phyloP scores from a whole-genome alignment of 768 basidiomycete genomes.

The Podaxis carcinomalis region DNA sequence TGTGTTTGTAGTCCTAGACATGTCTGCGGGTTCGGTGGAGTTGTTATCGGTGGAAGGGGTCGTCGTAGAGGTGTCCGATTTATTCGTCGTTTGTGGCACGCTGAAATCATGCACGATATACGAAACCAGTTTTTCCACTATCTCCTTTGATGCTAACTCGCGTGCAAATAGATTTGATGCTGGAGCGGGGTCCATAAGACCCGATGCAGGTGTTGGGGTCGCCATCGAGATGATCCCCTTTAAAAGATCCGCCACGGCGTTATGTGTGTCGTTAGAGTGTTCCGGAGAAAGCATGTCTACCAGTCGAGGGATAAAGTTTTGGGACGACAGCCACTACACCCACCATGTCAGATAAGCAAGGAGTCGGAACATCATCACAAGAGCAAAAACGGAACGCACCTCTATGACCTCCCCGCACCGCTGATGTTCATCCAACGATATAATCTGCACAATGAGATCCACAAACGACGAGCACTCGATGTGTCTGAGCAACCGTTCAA shows the following conservation, averaged over 20 bases:
- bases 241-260: slow-evolving; percentile 84
- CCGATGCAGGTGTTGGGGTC: slow-evolving; percentile 78
- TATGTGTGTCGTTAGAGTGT: slow-evolving; percentile 72
- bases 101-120: slow-evolving; percentile 75
- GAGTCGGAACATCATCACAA: slow-evolving; percentile 13
- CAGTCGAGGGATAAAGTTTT: slow-evolving; percentile 78
- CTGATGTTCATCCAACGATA: slow-evolving; percentile 84
- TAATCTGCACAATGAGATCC: slow-evolving; percentile 86
- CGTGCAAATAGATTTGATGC: slow-evolving; percentile 86
- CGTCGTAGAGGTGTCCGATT: neutral
- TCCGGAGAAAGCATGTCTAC: slow-evolving; percentile 79
- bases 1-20: neutral
- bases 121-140: slow-evolving; percentile 63
- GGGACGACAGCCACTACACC: slow-evolving; percentile 79
- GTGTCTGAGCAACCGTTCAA: slow-evolving; percentile 79
- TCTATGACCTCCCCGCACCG: slow-evolving; percentile 81
- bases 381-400: slow-evolving; percentile 48
- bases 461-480: slow-evolving; percentile 89
- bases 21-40: neutral
- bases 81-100: slow-evolving; percentile 10
- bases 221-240: slow-evolving; percentile 95
- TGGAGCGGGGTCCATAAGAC: slow-evolving; percentile 64
- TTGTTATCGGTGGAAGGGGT: neutral
- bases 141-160: slow-evolving; percentile 74
- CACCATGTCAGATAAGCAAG: slow-evolving; percentile 2